Base-by-base conservation (phyloP, 2,329 filamentous ascomycete genomes). In the Fonsecaea erecta region DNA sequence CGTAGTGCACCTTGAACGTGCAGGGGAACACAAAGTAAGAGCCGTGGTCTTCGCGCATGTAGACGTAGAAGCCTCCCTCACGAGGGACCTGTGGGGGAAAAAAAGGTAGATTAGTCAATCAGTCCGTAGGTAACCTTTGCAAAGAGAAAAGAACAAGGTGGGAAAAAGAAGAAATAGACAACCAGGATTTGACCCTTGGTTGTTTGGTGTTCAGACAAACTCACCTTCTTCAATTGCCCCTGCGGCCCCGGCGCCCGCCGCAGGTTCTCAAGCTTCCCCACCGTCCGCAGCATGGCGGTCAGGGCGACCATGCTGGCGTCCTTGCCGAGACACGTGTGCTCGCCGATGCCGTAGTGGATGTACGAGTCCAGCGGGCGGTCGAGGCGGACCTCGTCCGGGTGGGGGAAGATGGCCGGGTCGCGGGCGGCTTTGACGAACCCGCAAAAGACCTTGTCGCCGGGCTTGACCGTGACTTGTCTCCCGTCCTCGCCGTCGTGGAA, bases 21-120 rank as follows among this genome's bases (percentile, higher is more conserved):
- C 75, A 78, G 18, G 82, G 81, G 74, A 83, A 86, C 24, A 83
- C 79, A 66, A 80, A 84, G 70, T 82, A 83, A 21, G 78, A 79
- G 16, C 86, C 85, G 79, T 88, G 87, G 72, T 91, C 87, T 76
- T 89, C 85, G 40, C 84, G 83, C 81, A 91, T 79, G 74, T 90
- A 92, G 6, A 85, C 77, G 9, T 80, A 84, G 74, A 83, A 84
- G 0, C 85, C 86, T 0, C 82, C 85, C 0, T 81, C 78, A 8
- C 81, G 80, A 0, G 80, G 77, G 1, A 91, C 81, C 67, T 70
- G 30, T 62, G 24, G 28, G n/a, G 32, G 32, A 5, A 26, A 14
- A 24, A 60, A 30, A 28, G 12, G 32, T 24, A 3, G 32, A n/a
- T 56, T 14, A 52, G 26, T 52, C 8, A 18, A 30, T 30, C 28